Evolutionary conservation across 352 stramenopile genomes (phyloP), one percentile per base, ranked within the genome.

Genomic region (Elongisporangium anandrum): DNA sequence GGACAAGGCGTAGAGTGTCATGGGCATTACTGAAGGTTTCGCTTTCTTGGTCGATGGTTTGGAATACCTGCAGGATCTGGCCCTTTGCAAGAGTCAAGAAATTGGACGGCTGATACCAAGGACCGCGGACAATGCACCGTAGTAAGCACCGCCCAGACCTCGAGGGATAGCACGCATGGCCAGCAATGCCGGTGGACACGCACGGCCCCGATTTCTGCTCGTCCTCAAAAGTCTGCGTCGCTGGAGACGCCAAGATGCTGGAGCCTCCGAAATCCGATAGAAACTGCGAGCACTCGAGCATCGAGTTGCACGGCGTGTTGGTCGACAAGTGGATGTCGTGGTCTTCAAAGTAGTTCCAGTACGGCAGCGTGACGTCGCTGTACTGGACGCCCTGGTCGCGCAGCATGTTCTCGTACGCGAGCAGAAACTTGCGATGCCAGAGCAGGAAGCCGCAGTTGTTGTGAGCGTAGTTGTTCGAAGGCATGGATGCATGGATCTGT

Each of bases 341-440:
- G 52, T 87, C 77, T 41, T 84, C 72, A 45, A 87, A 87, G 19
- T 84, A 59, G 52, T 88, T 65, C 79, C 79, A 90, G 54, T 85
- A 90, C 15, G 81, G 79, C 38, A 90, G 59, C 17, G 81, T 88
- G 52, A 90, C 45, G 50, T 79, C 61, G 9, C 59, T 68, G 51
- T 73, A 90, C 6, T 58, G 59, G 3, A 57, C 10, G 53, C 77
- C 73, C 49, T 85, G 64, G 34, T 68, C 75, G 10, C 76, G 78
- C 48, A 90, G 64, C 81, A 90, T 90, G 64, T 70, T 88, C 62
- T 88, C 81, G 53, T 88, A 90, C 3, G 69, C 81, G 19, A 85
- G 62, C 38, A 90, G 56, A 48, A 72, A 90, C 60, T 85, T 87
- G 52, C 81, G 81, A 57, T 90, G 80, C 81, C 81, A 90, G 13